phyloP scores from a whole-genome alignment of 805 yeast genomes.

The Metschnikowia amazonensis region DNA sequence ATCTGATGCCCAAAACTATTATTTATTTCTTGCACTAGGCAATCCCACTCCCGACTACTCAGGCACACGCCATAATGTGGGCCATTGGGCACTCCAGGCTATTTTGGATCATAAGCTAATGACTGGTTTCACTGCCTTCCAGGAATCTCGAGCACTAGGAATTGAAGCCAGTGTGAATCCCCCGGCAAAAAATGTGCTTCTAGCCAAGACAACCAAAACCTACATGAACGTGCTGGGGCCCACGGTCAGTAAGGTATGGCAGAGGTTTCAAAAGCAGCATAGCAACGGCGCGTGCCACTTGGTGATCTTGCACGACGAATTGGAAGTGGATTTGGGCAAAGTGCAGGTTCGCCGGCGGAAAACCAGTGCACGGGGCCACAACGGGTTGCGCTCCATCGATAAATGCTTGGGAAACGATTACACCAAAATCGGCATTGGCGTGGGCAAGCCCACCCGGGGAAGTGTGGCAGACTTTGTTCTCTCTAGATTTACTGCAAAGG shows the following conservation, averaged over 20 bases:
- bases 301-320: constrained; percentile 76
- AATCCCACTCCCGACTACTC: constrained; percentile 66
- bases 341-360: constrained; percentile 58
- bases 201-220: constrained; percentile 49
- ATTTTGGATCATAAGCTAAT: constrained; percentile 57
- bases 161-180: constrained; percentile 1
- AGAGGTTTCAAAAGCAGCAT: constrained; percentile 21
- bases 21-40: constrained; percentile 50
- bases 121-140: constrained; percentile 24
- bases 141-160: constrained; percentile 1
- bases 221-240: constrained; percentile 72
- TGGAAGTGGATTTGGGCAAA: constrained; percentile 63
- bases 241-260: constrained; percentile 50
- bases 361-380: constrained; percentile 75
- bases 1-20: background rate
- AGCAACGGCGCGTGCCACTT: constrained; percentile 29
- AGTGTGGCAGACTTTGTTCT: constrained; percentile 65
- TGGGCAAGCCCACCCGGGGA: constrained; percentile 58
- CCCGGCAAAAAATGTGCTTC: constrained; percentile 22
- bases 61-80: constrained; percentile 75
- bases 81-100: constrained; percentile 51
- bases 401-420: constrained; percentile 46
- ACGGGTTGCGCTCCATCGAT: constrained; percentile 67
- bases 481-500: constrained; percentile 45
- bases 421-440: constrained; percentile 71